These are phyloP conservation scores for Elsinoe batatas DNA, from an alignment of 2,329 filamentous ascomycete genomes.

Conservation along the genomic window DNA sequence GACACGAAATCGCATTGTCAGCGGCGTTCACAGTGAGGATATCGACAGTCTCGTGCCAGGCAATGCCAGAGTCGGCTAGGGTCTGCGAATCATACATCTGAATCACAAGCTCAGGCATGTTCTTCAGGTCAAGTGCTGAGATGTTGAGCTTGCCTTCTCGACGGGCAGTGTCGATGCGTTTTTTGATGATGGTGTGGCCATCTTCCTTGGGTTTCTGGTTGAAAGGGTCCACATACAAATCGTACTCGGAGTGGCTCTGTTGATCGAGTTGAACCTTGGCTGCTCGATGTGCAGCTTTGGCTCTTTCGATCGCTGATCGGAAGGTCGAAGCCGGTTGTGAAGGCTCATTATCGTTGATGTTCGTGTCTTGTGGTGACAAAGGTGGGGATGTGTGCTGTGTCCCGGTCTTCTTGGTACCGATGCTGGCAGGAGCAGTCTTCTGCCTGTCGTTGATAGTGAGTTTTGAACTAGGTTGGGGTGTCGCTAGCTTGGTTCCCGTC, in stretches of 20 bases:
- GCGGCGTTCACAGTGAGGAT: constrained; percentile 74
- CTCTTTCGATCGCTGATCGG: constrained; percentile 84
- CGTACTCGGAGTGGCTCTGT: constrained; percentile 47
- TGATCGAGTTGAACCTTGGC: constrained; percentile 11
- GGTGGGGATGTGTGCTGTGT: constrained; percentile 18
- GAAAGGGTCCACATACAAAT: constrained; percentile 56
- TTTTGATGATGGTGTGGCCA: constrained; percentile 58
- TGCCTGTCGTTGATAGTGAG: not conserved
- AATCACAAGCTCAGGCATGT: constrained; percentile 73
- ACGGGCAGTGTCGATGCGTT: constrained; percentile 62
- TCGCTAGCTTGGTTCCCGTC: not conserved
- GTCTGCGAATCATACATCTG: constrained; percentile 80
- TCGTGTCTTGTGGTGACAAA: too few relatives aligned
- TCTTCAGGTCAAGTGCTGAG: constrained; percentile 66
- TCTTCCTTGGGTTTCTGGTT: constrained; percentile 51
- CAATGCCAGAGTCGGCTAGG: constrained; percentile 51
- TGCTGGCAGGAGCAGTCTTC: too few relatives aligned
- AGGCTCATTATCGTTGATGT: not conserved
- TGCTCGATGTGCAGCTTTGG: constrained; percentile 57
- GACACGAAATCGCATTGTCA: constrained; percentile 72
- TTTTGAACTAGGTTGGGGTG: not conserved
- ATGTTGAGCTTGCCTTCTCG: constrained; percentile 79
- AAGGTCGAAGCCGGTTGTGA: constrained; percentile 67
- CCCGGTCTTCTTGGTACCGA: too few relatives aligned
- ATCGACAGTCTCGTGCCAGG: constrained; percentile 90